Base-by-base conservation (phyloP, 2,329 filamentous ascomycete genomes). In the Hymenoscyphus fructigenus region DNA sequence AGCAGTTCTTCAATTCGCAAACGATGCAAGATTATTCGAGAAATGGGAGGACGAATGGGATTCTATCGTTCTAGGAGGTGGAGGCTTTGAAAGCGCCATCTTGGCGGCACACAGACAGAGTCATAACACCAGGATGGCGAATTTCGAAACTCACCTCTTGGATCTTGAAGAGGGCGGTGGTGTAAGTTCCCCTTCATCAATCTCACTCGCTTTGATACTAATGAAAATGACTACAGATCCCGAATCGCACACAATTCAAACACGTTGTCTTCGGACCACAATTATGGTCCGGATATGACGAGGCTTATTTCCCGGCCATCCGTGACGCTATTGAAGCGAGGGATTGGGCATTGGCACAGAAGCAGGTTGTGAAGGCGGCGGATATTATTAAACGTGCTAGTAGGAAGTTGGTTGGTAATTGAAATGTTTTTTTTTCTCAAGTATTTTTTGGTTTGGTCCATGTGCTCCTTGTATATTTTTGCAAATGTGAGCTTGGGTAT, bases 241-340 rank as follows among this genome's bases (percentile, higher is more conserved):
- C 91, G 47, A 92, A 92, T 71, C 88, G 94, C 69, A 91, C 91
- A 5, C 95, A 98, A 78, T 99, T 93, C 83, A 97, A 96, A 77
- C 95, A 97, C 78, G 85, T 96, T 74, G 80, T 99, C 64, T 96
- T 93, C 75, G 94, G 91, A 1, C 95, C 95, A 0, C 86, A 92
- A 73, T 81, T 86, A 2, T 93, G 92, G 89, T 88, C 88, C 38
- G 86, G 84, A 44, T 85, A 89, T 69, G 85, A 90, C 36, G 84
- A 85, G 63, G 85, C 85, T 0, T 86, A 86, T 67, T 96, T 96
- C 79, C 94, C 94, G 0, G 89, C 89, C n/a, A 90, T 97, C 63
- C 84, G 92, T 64, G 93, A 97, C 73, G 88, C 90, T 9, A 82
- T 97, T 50, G 86, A 91, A 67, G 84, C 82, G 3, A 84, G 85